These are phyloP conservation scores for Lipomyces chichibuensis DNA, from an alignment of 805 yeast species.

Conservation along the genomic window DNA sequence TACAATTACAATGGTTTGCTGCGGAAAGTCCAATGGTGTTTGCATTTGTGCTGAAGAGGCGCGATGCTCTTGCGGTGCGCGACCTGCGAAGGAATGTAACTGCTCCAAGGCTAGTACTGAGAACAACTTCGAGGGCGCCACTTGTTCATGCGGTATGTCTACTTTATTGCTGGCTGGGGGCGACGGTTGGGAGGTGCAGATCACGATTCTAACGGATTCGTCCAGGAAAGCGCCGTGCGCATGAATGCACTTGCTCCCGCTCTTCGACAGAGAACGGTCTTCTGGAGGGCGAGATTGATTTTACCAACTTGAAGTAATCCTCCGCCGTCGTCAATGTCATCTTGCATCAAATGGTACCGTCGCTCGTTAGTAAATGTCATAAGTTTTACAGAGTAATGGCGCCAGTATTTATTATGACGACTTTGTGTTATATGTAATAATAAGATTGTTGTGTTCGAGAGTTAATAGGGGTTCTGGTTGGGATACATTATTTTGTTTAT, in stretches of 20 bases:
- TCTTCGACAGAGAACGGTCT: slow-evolving; percentile 43
- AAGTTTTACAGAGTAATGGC: too few relatives aligned
- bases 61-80: slow-evolving; percentile 64
- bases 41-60: slow-evolving; percentile 66
- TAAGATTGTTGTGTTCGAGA: background rate
- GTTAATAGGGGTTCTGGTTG: background rate
- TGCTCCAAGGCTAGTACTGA: slow-evolving; percentile 58
- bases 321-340: background rate
- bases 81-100: slow-evolving; percentile 61
- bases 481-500: background rate
- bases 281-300: slow-evolving; percentile 64
- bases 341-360: background rate
- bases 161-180: background rate
- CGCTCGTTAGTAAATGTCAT: background rate
- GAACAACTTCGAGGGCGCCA: slow-evolving; percentile 49
- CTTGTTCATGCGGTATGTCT: slow-evolving; percentile 59
- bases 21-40: slow-evolving; percentile 49
- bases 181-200: background rate
- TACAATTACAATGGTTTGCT: slow-evolving; percentile 46
- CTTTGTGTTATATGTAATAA: background rate
- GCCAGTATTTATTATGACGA: background rate
- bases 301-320: slow-evolving; percentile 49
- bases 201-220: background rate
- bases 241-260: slow-evolving; percentile 60
- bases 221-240: slow-evolving; percentile 51